Conservation (phyloP, 2,329 filamentous ascomycete species). For the Hymenoscyphus repandus region DNA sequence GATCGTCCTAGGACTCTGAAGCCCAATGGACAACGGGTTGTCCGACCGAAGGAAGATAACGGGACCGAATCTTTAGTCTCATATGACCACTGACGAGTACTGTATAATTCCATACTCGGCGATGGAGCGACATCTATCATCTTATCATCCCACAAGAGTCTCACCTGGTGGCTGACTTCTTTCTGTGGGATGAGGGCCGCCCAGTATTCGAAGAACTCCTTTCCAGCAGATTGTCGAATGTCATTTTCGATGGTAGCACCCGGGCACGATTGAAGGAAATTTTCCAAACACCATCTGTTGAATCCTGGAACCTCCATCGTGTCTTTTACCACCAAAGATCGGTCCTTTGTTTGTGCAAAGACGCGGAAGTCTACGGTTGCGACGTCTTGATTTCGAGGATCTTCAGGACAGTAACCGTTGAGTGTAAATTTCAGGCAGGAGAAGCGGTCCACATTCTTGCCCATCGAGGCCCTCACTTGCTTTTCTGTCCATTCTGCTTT, state of each 20-base stretch:
- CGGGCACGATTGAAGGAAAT: slow-evolving; percentile 30
- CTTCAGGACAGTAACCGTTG: slow-evolving; percentile 35
- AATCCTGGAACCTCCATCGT: slow-evolving; percentile 23
- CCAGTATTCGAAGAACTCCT: slow-evolving; percentile 26
- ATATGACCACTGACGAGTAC: slow-evolving; percentile 14
- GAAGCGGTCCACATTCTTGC: slow-evolving; percentile 28
- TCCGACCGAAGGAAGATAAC: slow-evolving; percentile 26
- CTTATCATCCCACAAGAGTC: slow-evolving; percentile 27
- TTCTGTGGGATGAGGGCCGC: slow-evolving; percentile 25
- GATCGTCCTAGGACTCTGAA: slow-evolving; percentile 33
- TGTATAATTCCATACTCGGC: slow-evolving; percentile 8
- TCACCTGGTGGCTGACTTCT: slow-evolving; percentile 19
- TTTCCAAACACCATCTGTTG: slow-evolving; percentile 12
- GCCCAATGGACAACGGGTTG: slow-evolving; percentile 26
- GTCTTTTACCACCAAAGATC: slow-evolving; percentile 6
- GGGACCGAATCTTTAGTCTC: slow-evolving; percentile 14
- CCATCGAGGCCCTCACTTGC: slow-evolving; percentile 35
- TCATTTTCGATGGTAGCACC: slow-evolving; percentile 37
- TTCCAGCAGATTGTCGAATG: slow-evolving; percentile 34
- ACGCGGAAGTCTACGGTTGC: slow-evolving; percentile 45
- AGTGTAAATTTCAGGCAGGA: slow-evolving; percentile 33
- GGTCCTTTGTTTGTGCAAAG: slow-evolving; percentile 41
- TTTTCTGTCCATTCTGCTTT: slow-evolving; percentile 41
- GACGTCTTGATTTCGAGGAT: slow-evolving; percentile 40
- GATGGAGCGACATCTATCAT: slow-evolving; percentile 14